Conservation (phyloP, 768 basidiomycete species). For the Dentipellis fragilis region DNA sequence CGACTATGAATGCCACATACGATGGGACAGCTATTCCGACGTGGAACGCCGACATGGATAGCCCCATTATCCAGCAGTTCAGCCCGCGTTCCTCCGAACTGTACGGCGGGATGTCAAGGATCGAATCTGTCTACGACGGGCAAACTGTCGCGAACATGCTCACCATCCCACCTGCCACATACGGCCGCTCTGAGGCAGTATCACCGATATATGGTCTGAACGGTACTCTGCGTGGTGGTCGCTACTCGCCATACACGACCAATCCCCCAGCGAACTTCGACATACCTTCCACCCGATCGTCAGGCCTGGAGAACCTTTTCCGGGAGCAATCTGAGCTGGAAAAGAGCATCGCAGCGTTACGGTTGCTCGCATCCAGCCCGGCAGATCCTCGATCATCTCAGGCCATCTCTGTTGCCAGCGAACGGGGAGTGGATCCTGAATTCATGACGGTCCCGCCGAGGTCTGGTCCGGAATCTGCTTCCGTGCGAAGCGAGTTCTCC, state of each 20-base stretch:
- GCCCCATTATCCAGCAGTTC: too few species aligned
- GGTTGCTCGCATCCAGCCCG: slow-evolving; percentile 22
- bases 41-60: too few species aligned
- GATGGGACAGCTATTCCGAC: too few species aligned
- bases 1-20: too few species aligned
- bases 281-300: slow-evolving; percentile 15
- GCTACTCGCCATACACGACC: neutral
- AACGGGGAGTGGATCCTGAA: too few species aligned
- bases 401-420: too few species aligned
- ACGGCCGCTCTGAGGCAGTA: slow-evolving; percentile 12
- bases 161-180: neutral
- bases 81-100: too few species aligned
- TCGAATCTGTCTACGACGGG: too few species aligned
- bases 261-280: neutral
- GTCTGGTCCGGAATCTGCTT: slow-evolving; percentile 6
- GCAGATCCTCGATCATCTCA: too few species aligned
- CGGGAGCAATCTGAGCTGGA: slow-evolving; percentile 59
- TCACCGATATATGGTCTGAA: slow-evolving; percentile 39
- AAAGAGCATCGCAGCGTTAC: slow-evolving; percentile 49
- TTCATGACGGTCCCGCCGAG: neutral
- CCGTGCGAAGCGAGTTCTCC: slow-evolving; percentile 44
- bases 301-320: slow-evolving; percentile 30
- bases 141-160: too few species aligned
- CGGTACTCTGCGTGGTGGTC: slow-evolving; percentile 20
- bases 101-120: too few species aligned